phyloP scores from a whole-genome alignment of 345 rosid genomes.

The Pugionium cornutum region DNA sequence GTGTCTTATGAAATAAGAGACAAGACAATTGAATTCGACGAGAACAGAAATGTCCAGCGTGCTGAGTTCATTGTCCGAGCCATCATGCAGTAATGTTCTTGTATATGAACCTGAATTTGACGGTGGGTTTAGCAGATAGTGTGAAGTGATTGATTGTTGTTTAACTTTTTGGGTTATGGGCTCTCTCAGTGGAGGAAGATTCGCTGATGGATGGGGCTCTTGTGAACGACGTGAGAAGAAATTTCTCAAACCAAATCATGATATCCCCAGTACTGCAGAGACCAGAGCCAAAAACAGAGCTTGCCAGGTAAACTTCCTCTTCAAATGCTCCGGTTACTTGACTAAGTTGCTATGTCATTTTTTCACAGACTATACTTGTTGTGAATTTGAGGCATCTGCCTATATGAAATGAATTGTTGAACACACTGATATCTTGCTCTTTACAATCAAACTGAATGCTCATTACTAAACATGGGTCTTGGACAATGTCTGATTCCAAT shows the following conservation, averaged over 20 bases:
- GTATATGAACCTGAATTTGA: background rate
- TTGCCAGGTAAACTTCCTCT: constrained; percentile 63
- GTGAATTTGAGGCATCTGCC: constrained; percentile 23
- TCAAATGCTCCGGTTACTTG: constrained; percentile 14
- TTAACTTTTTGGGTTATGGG: constrained; percentile 27
- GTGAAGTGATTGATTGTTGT: background rate
- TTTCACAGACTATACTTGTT: constrained; percentile 2
- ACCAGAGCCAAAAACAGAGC: constrained; percentile 95
- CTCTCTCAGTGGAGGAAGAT: constrained; percentile 63
- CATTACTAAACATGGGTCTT: background rate
- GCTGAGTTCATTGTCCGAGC: constrained; percentile 90
- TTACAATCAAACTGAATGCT: constrained; percentile 15
- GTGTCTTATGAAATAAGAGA: constrained; percentile 85
- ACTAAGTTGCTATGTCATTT: background rate
- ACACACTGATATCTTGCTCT: constrained; percentile 7
- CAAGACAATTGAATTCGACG: constrained; percentile 86
- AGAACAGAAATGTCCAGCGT: constrained; percentile 84
- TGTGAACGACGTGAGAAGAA: constrained; percentile 88
- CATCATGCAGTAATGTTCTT: constrained; percentile 75
- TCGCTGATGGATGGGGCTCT: constrained; percentile 96
- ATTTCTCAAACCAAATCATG: constrained; percentile 84
- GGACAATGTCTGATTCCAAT: constrained; percentile 12
- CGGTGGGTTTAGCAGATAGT: constrained; percentile 10
- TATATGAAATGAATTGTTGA: constrained; percentile 6
- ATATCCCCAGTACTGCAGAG: constrained; percentile 90